phyloP scores from a whole-genome alignment of 768 basidiomycete genomes.

The Suillus plorans region DNA sequence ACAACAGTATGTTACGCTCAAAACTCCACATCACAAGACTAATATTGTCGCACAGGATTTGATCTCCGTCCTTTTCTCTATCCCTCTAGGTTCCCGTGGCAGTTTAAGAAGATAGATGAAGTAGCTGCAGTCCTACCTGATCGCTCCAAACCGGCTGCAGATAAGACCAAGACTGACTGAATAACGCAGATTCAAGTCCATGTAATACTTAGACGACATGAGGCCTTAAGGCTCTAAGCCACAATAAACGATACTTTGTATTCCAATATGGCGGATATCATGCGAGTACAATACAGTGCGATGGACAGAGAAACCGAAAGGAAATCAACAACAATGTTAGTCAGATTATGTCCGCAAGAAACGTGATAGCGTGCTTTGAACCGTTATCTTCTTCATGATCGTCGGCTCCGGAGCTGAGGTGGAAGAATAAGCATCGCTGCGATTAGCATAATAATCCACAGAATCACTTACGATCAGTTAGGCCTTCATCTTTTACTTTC shows the following conservation, averaged over 20 bases:
- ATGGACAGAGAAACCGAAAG: not conserved
- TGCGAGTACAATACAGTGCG: slow-evolving; percentile 1
- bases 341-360: slow-evolving; percentile 52
- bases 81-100: slow-evolving; percentile 92
- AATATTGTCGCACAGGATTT: slow-evolving; percentile 57
- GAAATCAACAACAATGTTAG: not conserved
- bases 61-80: slow-evolving; percentile 97
- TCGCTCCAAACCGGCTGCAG: slow-evolving; percentile 44
- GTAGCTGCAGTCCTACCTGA: slow-evolving; percentile 77
- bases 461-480: slow-evolving; percentile 73
- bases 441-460: not conserved
- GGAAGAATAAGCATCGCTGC: slow-evolving; percentile 5
- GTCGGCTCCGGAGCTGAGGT: slow-evolving; percentile 73
- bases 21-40: not conserved
- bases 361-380: slow-evolving; percentile 73
- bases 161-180: slow-evolving; percentile 52
- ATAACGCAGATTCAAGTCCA: slow-evolving; percentile 20
- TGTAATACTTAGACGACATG: slow-evolving; percentile 1
- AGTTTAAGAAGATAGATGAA: slow-evolving; percentile 94
- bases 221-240: not conserved
- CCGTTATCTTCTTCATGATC: slow-evolving; percentile 86
- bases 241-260: slow-evolving; percentile 1
- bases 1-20: slow-evolving; percentile 69
- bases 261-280: not conserved
- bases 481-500: slow-evolving; percentile 86